Base-by-base conservation (phyloP, 1,284 basidiomycete genomes). In the Ceratobasidium sp. region DNA sequence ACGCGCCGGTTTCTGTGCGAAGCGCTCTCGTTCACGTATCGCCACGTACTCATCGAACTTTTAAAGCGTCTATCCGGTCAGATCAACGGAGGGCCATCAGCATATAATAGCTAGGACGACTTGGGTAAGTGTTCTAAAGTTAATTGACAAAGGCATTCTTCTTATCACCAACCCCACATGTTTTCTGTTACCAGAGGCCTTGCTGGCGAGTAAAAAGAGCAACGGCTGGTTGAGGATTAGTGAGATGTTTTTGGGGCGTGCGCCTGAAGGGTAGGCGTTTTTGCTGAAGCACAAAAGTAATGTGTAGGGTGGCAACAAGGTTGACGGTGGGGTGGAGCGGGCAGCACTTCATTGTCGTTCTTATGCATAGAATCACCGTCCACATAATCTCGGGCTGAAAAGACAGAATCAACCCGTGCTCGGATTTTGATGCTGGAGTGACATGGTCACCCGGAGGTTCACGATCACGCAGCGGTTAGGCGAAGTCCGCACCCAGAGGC, bases 211-310 rank as follows among this genome's bases (percentile, higher is more conserved):
- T 82, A 88, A 90, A 1, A 91, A 94, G 82, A 92, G 93, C 79
- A 87, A 89, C n/a, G 96, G 98, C 84, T 99, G 97, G 97, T 93
- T 98, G 71, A 95, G 92, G 85, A 92, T 99, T 46, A 94, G 94
- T 0, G 96, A 98, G 84, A 97, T 98, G 94, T 99, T 95, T 90
- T 87, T 93, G 15, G 94, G 94, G 1, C 91, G 90, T 62, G 87
- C 89, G 0, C 92, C 92, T 0, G 90, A 91, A 38, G 86, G 87
- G 48, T 93, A 91, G 88, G 84, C 86, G 5, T 95, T 95, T 84
- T 87, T 87, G 6, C 93, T 92, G 1, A 94, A 94, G 82, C 92
- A 94, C 84, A 93, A 92, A 84, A 91, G 91, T 78, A 93, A 92
- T 81, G 86, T 91, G 0, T 88, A 89, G 80, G 89, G 88, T 1